Percentiles rank a stretch among this genome's conserved stretches.
These are phyloP conservation scores for Fusarium domesticum DNA, from an alignment of 2,329 filamentous ascomycete genomes.

Conservation along the genomic window DNA sequence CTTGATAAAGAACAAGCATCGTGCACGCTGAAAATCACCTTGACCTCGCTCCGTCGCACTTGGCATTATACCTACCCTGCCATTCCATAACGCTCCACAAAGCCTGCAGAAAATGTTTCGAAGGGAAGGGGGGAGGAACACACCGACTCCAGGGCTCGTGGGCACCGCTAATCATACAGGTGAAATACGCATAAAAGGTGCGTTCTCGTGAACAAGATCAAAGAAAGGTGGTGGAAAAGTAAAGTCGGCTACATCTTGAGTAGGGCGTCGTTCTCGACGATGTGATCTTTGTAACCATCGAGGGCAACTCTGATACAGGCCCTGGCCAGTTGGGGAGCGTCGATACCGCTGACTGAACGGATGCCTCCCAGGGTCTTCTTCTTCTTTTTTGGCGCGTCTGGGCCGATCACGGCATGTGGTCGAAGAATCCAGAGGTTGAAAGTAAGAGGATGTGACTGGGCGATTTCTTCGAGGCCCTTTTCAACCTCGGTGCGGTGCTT, in stretches of 20 bases:
- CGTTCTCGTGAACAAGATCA: not conserved
- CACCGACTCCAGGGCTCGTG: not conserved
- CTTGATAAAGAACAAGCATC: conserved; percentile 11
- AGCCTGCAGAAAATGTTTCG: too few relatives aligned
- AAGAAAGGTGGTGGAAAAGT: not conserved
- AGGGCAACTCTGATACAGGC: conserved; percentile 37
- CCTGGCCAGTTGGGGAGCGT: conserved; percentile 35
- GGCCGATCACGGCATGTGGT: conserved; percentile 33
- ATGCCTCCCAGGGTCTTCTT: conserved; percentile 29
- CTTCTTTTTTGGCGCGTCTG: conserved; percentile 24
- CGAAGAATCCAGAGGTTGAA: conserved; percentile 39
- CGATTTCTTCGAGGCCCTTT: conserved; percentile 38
- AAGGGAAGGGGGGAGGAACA: too few relatives aligned
- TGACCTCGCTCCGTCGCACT: too few relatives aligned
- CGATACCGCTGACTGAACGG: conserved; percentile 34
- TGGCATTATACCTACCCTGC: not conserved
- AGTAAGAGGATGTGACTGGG: conserved; percentile 32
- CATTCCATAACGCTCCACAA: not conserved
- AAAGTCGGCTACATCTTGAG: conserved; percentile 27
- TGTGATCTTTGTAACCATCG: conserved; percentile 36
- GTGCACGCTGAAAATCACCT: conserved; percentile 7
- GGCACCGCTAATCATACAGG: conserved; percentile 6
- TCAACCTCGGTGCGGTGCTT: conserved; percentile 41
- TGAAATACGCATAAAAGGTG: not conserved
- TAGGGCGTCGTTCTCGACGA: conserved; percentile 35